Base-by-base conservation (phyloP, 257 asterid genomes). In the Solanum appendiculatum region DNA sequence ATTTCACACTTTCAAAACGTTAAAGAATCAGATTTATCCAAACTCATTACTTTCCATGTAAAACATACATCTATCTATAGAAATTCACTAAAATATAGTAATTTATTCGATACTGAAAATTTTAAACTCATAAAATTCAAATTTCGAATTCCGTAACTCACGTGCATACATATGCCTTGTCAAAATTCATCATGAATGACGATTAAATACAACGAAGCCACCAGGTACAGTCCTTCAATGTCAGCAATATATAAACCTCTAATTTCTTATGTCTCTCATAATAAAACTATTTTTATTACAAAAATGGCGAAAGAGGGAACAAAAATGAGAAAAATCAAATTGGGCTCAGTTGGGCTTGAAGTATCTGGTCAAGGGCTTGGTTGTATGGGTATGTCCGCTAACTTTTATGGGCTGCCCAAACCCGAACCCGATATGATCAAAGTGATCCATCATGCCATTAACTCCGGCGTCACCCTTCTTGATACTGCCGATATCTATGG, bases 401-500 rank as follows among this genome's bases (percentile, higher is more conserved):
- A 23, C 40, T 72, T 56, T 81, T 91, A 91, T 60, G 93, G 93
- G 21, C 87, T 84, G 23, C 91, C 94, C 10, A 92, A 91, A 84
- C 91, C 89, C 25, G 91, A 92, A 20, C 27, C 87, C 83, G 94
- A 92, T 1, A 92, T 92, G 94, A 89, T 92, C 82, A 37, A 89
- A 5, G 87, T 92, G 56, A 90, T 92, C 46, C 93, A 89, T 87
- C 87, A 92, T 8, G 91, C 94, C 21, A 56, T 92, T 29, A 56
- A 64, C 86, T 70, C 88, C 72, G 94, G 94, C 12, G 63, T 90
- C 64, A 92, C 93, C 21, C 42, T 63, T 42, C 91, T 90, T 23
- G 94, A 92, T 78, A 91, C 94, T 16, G 81, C 93, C 15, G 94
- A 92, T 3, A 0, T 87, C 0, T 91, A 92, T 63, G 94, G 93